These are phyloP conservation scores for Otatea glauca DNA, from an alignment of 176 grass and related monocot genomes.

Conservation along the genomic window DNA sequence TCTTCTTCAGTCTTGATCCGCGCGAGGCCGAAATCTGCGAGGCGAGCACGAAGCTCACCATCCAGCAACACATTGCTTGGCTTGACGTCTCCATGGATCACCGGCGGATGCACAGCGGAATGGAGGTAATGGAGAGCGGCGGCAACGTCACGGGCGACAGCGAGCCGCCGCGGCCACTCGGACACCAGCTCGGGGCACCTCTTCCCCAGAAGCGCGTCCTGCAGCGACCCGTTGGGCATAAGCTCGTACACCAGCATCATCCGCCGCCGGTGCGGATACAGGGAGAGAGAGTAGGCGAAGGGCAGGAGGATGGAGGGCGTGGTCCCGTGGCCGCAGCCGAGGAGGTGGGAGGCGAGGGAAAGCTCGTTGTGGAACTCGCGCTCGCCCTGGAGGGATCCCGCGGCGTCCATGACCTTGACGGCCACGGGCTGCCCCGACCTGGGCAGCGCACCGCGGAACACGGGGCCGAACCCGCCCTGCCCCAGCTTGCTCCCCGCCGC, in stretches of 20 bases:
- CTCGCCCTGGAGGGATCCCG: conserved; percentile 88
- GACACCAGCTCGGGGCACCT: conserved; percentile 65
- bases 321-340: conserved; percentile 27
- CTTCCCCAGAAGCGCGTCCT: conserved; percentile 85
- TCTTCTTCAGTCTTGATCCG: conserved; percentile 59
- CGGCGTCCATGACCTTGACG: conserved; percentile 85
- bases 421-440: conserved; percentile 62
- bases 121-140: conserved; percentile 84
- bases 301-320: conserved; percentile 57
- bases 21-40: conserved; percentile 91
- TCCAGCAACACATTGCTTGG: conserved; percentile 97
- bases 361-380: conserved; percentile 98
- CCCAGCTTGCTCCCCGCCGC: conserved; percentile 71
- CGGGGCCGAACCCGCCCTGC: conserved; percentile 90
- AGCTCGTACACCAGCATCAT: conserved; percentile 96
- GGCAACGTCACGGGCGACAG: conserved; percentile 80
- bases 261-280: conserved; percentile 46
- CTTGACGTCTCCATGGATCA: conserved; percentile 93
- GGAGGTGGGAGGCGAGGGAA: conserved; percentile 72
- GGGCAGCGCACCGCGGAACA: conserved; percentile 78
- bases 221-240: conserved; percentile 94
- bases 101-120: conserved; percentile 69
- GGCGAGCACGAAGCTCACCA: conserved; percentile 62
- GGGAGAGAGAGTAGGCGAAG: conserved; percentile 71
- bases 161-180: conserved; percentile 67